phyloP scores from a whole-genome alignment of 768 basidiomycete genomes.

The Leucosporidium scottii region DNA sequence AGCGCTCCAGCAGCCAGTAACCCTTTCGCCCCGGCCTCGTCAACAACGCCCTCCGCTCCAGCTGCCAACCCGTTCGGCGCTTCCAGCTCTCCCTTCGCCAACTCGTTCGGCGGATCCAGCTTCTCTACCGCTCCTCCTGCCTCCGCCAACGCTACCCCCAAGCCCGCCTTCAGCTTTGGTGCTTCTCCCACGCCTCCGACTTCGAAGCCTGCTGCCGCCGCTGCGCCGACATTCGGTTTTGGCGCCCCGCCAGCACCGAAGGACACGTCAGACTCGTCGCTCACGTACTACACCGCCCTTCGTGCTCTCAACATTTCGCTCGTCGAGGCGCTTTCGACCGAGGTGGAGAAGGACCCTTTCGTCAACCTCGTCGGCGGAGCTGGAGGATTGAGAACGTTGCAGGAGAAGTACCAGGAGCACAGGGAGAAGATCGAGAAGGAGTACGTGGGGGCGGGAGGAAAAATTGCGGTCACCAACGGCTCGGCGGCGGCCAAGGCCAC shows the following conservation, averaged over 20 bases:
- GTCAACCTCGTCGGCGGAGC: slow-evolving; percentile 12
- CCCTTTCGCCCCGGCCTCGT: background rate
- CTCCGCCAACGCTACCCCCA: background rate
- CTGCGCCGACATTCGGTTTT: slow-evolving; percentile 4
- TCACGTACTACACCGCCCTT: slow-evolving; percentile 24
- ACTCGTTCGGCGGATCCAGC: background rate
- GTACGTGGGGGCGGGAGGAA: background rate
- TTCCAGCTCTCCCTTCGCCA: background rate
- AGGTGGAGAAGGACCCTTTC: slow-evolving; percentile 26
- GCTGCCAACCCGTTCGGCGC: slow-evolving; percentile 1
- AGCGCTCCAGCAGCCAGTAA: background rate
- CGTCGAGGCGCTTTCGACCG: slow-evolving; percentile 11
- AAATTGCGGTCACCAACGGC: background rate
- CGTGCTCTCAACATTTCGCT: slow-evolving; percentile 28
- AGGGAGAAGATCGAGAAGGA: slow-evolving; percentile 12
- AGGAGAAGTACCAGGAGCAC: slow-evolving; percentile 21
- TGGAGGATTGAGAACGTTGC: slow-evolving; percentile 2
- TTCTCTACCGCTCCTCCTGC: background rate
- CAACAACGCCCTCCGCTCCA: background rate
- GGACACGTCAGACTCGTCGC: background rate
- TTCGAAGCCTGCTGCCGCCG: background rate
- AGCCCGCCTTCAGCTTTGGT: slow-evolving; percentile 2
- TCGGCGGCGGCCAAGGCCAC: background rate
- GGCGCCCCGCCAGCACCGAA: background rate
- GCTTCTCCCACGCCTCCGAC: background rate